phyloP scores from a whole-genome alignment of 345 rosid genomes.

The Boechera retrofracta region DNA sequence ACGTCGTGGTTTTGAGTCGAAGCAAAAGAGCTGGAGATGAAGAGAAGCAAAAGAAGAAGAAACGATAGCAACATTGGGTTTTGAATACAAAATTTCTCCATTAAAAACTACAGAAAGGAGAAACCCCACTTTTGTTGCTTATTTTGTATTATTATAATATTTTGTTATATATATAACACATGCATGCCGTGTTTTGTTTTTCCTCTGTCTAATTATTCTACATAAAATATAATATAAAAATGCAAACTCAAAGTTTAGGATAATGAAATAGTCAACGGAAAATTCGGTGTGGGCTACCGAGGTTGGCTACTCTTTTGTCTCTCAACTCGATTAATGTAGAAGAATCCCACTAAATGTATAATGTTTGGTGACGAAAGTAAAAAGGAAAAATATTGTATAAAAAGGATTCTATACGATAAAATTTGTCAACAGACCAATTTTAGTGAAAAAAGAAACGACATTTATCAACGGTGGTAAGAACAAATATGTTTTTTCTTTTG shows the following conservation, averaged over 20 bases:
- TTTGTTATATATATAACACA: neutral
- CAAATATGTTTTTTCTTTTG: no score
- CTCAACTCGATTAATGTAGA: neutral
- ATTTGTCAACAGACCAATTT: no score
- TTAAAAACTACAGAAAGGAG: conserved; percentile 5
- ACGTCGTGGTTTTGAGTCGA: conserved; percentile 16
- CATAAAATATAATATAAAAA: neutral
- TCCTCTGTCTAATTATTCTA: neutral
- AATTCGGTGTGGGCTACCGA: neutral
- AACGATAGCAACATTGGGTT: neutral
- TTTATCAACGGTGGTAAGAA: neutral
- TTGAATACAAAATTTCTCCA: conserved; percentile 31
- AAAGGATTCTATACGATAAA: no score
- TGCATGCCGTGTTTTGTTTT: conserved; percentile 27
- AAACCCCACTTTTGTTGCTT: neutral
- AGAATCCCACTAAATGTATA: neutral
- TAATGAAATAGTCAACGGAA: neutral
- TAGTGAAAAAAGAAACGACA: no score
- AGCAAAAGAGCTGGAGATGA: conserved; percentile 19
- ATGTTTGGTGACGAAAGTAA: neutral
- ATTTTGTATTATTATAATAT: neutral
- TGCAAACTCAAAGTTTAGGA: no score
- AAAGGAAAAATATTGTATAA: neutral
- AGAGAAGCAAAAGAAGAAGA: conserved; percentile 24
- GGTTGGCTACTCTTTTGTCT: conserved; percentile 9